These are phyloP conservation scores for Infundibulicybe gibba DNA, from an alignment of 768 basidiomycete species.

Conservation along the genomic window DNA sequence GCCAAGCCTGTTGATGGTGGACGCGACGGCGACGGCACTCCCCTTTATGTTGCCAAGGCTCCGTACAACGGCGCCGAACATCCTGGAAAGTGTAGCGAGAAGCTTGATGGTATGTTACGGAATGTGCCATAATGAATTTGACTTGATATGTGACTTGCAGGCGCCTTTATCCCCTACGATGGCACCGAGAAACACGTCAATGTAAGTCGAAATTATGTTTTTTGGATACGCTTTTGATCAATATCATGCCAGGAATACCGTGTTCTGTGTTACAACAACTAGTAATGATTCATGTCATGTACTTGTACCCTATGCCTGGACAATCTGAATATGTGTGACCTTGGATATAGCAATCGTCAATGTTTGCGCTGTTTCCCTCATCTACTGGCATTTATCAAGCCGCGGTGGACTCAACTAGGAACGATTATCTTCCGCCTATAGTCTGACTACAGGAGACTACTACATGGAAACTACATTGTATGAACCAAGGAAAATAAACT, in stretches of 20 bases:
- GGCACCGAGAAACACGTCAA: conserved; percentile 47
- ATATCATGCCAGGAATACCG: conserved; percentile 26
- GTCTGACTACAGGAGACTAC: too few relatives aligned
- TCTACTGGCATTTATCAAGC: too few relatives aligned
- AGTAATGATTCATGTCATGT: too few relatives aligned
- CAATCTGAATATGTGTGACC: too few relatives aligned
- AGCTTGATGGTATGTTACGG: conserved; percentile 39
- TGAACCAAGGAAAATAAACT: too few relatives aligned
- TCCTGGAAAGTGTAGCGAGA: conserved; percentile 63
- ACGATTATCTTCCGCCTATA: too few relatives aligned
- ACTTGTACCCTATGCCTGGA: too few relatives aligned
- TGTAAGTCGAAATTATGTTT: conserved; percentile 24
- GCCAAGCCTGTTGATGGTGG: conserved; percentile 65
- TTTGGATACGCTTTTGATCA: background rate
- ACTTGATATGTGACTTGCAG: conserved; percentile 19
- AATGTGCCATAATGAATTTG: background rate
- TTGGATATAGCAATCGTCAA: too few relatives aligned
- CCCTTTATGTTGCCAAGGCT: conserved; percentile 60
- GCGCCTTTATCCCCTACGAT: conserved; percentile 54
- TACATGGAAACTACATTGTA: too few relatives aligned
- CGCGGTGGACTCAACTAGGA: too few relatives aligned
- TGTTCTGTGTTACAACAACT: conserved; percentile 31
- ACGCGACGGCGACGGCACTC: conserved; percentile 54
- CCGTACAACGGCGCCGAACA: conserved; percentile 45
- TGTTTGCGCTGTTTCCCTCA: too few relatives aligned